These are phyloP conservation scores for Hymenoscyphus repandus DNA, from an alignment of 2,329 filamentous ascomycete species.

Conservation along the genomic window DNA sequence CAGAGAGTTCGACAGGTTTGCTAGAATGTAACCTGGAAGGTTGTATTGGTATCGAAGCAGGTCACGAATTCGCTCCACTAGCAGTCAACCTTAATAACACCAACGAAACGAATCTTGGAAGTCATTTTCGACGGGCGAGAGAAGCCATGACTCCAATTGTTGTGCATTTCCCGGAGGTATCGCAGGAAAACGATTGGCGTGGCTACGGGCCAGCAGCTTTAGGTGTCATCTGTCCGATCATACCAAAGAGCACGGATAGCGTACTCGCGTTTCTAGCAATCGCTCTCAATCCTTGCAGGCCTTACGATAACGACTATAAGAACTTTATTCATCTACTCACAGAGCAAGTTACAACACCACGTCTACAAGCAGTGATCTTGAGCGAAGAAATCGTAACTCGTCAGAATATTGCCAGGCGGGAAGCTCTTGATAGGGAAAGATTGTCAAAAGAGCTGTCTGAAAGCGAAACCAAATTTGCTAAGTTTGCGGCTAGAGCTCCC, in stretches of 20 bases:
- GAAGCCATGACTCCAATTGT: conserved; percentile 4
- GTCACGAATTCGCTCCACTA: conserved; percentile 8
- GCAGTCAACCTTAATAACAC: conserved; percentile 6
- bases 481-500: conserved; percentile 67
- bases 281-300: conserved; percentile 64
- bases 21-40: conserved; percentile 11
- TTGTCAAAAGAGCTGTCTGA: conserved; percentile 59
- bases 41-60: conserved; percentile 9
- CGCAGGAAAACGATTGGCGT: conserved; percentile 55
- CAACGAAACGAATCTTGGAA: conserved; percentile 1
- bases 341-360: conserved; percentile 58
- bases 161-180: conserved; percentile 34
- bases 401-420: conserved; percentile 52
- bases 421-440: conserved; percentile 61
- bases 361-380: conserved; percentile 65
- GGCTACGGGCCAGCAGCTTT: conserved; percentile 60
- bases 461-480: conserved; percentile 60
- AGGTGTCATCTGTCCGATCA: conserved; percentile 64
- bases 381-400: conserved; percentile 63
- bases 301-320: conserved; percentile 69
- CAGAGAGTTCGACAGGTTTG: neutral
- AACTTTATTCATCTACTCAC: conserved; percentile 55
- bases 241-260: conserved; percentile 58
- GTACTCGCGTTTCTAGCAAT: conserved; percentile 64
- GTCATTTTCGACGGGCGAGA: conserved; percentile 5